These are phyloP conservation scores for Neofusicoccum ribis DNA, from an alignment of 2,329 filamentous ascomycete genomes.

Conservation along the genomic window DNA sequence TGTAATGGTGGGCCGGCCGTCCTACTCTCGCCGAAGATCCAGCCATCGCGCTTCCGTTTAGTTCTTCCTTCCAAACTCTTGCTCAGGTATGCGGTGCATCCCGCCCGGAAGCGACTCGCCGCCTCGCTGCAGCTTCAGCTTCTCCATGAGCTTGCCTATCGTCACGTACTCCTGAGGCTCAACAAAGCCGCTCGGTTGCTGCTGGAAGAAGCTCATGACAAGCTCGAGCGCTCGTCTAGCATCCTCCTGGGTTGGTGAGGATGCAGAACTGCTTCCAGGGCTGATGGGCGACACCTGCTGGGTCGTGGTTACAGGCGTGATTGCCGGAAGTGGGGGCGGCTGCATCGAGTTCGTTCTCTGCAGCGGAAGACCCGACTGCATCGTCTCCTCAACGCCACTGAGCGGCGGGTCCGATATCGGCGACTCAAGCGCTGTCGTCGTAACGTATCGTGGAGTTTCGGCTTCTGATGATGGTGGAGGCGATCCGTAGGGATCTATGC, in stretches of 20 bases:
- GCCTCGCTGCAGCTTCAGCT: constrained; percentile 68
- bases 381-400: constrained; percentile 42
- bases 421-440: constrained; percentile 51
- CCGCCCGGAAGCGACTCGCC: constrained; percentile 34
- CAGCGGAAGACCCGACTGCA: constrained; percentile 35
- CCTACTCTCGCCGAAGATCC: not conserved
- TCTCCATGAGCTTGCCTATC: constrained; percentile 82
- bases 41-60: not conserved
- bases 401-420: constrained; percentile 37
- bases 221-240: constrained; percentile 79
- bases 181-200: constrained; percentile 66
- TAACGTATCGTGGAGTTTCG: constrained; percentile 55
- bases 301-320: constrained; percentile 32
- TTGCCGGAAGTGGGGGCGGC: constrained; percentile 47
- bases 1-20: not conserved
- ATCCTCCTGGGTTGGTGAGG: constrained; percentile 76
- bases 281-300: constrained; percentile 21
- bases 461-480: constrained; percentile 54
- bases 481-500: constrained; percentile 61
- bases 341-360: constrained; percentile 43
- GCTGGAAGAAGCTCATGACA: constrained; percentile 78
- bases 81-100: constrained; percentile 37
- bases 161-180: constrained; percentile 76
- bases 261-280: constrained; percentile 48
- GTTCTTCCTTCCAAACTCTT: constrained; percentile 13